A percentile compares a stretch with the other conserved stretches of the same genome.
Evolutionary conservation across 208 protist genomes (phyloP).

Genomic region (Porcisia hertigi): DNA sequence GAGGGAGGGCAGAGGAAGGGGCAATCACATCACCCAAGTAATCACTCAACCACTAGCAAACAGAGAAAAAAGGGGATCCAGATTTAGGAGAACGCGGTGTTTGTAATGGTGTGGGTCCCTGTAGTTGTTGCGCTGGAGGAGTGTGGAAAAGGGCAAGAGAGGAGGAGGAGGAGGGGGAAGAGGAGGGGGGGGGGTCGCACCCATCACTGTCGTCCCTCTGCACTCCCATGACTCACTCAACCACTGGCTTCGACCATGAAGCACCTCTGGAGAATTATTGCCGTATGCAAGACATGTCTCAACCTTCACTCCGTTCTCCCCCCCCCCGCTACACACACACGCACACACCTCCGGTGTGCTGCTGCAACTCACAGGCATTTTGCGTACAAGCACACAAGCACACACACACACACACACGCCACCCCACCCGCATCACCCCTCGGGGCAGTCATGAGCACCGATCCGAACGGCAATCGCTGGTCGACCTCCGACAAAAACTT

Average conservation of each 20-base stretch:
- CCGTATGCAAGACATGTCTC: neutral
- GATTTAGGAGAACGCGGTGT: neutral
- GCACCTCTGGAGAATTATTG: neutral
- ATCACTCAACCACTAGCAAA: too few species aligned
- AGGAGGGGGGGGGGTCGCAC: neutral
- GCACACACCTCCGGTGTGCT: neutral
- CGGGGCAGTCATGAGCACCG: slow-evolving; percentile 47
- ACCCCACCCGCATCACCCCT: too few species aligned
- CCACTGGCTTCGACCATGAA: neutral
- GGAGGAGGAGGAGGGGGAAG: neutral
- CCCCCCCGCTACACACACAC: neutral
- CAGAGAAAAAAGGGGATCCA: neutral
- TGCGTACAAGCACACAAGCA: neutral
- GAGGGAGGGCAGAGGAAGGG: too few species aligned
- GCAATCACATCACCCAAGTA: too few species aligned
- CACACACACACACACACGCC: neutral
- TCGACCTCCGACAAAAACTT: slow-evolving; percentile 77
- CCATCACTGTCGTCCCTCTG: neutral
- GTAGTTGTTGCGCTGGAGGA: neutral
- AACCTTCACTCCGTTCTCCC: neutral
- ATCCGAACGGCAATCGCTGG: slow-evolving; percentile 89
- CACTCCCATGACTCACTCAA: neutral
- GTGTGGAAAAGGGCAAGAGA: neutral
- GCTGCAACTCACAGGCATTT: neutral
- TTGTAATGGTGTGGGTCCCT: neutral